Evolutionary conservation across 2,329 filamentous ascomycete species (phyloP), one percentile per base, ranked within the genome.

Genomic region (Aureobasidium musti): DNA sequence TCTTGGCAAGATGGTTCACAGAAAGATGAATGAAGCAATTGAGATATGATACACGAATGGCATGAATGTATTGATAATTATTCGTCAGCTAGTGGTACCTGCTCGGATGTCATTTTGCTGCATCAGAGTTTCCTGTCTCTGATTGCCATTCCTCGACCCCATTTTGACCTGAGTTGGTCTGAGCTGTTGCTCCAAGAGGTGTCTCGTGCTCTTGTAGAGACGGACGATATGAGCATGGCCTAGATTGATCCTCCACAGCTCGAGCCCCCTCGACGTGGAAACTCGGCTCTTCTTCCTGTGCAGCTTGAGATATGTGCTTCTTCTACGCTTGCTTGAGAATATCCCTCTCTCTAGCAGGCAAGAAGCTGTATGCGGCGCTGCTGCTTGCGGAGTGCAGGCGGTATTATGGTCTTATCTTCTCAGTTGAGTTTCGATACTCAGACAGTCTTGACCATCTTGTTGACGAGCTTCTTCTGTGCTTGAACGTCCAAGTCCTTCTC

Each of bases 401-500:
- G 37, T 6, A n/a, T 50, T n/a, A 13, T 63, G 39, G n/a, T 63
- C 17, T 53, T 17, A 21, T 52, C 7, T 53, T 19, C 30, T 30
- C 21, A 2, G 4, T 28, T 3, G 2, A 11, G 5, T 17, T 7
- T 19, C 21, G 2, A 39, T 2, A 50, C 50, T 74, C 70, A 77
- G 74, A 84, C 74, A 67, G 85, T 83, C 78, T 84, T 90, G 75
- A 90, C 77, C 70, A 90, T 77, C 76, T 83, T 87, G 74, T 84
- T 87, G 19, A 90, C 90, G 67, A 91, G 74, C 75, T 88, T 90
- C 79, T 82, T 87, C 80, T 94, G 91, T 68, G 84, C 85, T 57
- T 89, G 87, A 37, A 87, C 80, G 3, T 81, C 83, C 69, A 92
- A 78, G 2, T 80, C 81, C 64, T 84, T 83, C 73, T 89, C 84